phyloP scores from a whole-genome alignment of 805 yeast genomes.

The Ogataea trehaloabstinens region DNA sequence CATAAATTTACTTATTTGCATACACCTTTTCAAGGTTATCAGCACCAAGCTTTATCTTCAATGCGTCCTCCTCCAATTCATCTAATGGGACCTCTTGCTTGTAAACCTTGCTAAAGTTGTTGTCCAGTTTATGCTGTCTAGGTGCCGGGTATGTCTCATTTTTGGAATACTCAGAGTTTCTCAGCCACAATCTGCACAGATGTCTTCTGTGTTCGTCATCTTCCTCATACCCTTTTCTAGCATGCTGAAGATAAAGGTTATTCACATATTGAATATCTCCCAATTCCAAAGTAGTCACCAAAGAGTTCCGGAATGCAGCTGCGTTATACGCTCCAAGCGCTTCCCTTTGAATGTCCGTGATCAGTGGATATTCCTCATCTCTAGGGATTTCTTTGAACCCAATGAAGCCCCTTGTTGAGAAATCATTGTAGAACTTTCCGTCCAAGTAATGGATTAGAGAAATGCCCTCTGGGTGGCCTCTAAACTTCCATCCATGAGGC shows the following conservation, averaged over 20 bases:
- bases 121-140: conserved; percentile 2
- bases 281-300: conserved; percentile 1
- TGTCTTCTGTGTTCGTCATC: conserved; percentile 3
- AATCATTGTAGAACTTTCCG: conserved; percentile 2
- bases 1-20: not conserved
- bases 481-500: conserved; percentile 2
- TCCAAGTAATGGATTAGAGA: conserved; percentile 1
- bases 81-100: conserved; percentile 3
- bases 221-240: conserved; percentile 4
- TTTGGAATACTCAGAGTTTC: conserved; percentile 2
- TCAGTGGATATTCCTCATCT: conserved; percentile 1
- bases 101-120: not conserved
- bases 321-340: conserved; percentile 3
- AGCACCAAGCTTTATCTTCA: conserved; percentile 4
- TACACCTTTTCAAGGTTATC: conserved; percentile 1
- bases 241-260: conserved; percentile 3
- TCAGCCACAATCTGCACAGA: conserved; percentile 4
- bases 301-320: not conserved
- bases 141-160: not conserved
- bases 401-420: conserved; percentile 2
- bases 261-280: conserved; percentile 3
- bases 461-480: conserved; percentile 3
- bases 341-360: conserved; percentile 1
- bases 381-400: conserved; percentile 3
- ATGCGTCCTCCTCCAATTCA: conserved; percentile 2